Evolutionary conservation across 2,329 filamentous ascomycete species (phyloP), one percentile per base, ranked within the genome.

Genomic region (Immersiporthe knoxdaviesiana): DNA sequence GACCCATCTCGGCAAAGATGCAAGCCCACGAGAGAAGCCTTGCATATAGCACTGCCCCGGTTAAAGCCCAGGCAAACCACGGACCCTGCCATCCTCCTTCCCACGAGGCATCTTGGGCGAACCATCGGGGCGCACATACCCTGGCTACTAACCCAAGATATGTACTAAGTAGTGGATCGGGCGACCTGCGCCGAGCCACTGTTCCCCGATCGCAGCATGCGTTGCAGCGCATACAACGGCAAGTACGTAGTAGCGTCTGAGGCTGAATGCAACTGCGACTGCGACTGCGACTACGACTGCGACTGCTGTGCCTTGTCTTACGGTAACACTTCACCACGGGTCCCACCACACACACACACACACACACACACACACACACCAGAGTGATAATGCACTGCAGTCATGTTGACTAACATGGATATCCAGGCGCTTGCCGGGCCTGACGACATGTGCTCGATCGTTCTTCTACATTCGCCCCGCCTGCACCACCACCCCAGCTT

Each of bases 31-130:
- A n/a, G 27, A 59, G 56, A 30, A 60, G 52, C 24, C 32, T 41
- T 35, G 39, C 21, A n/a, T n/a, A 7, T 32, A 14, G 32, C 27
- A 12, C 16, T 21, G 16, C 50, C 63, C 32, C 44, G n/a, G 35
- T 35, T 44, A n/a, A 60, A 60, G 44, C 41, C 52, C 50, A 68
- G 63, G 66, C 63, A 68, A 63, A 66, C n/a, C n/a, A n/a, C n/a
- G n/a, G 66, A 62, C 30, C 47, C 63, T 35, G 14, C n/a, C 54
- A n/a, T 52, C 44, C n/a, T 35, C n/a, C n/a, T 44, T 68, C 27
- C n/a, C 39, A 65, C 44, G 54, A 62, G 65, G 60, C 65, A 47
- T 56, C 47, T 35, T 61, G 41, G 65, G 66, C 66, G 63, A 56
- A 66, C 59, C 30, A 11, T n/a, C 39, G 56, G 14, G 44, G 18